Evolutionary conservation across 495 filamentous ascomycete genomes (phyloP), one percentile per base, ranked within the genome.

Genomic region (Aspergillus incahuasiensis): DNA sequence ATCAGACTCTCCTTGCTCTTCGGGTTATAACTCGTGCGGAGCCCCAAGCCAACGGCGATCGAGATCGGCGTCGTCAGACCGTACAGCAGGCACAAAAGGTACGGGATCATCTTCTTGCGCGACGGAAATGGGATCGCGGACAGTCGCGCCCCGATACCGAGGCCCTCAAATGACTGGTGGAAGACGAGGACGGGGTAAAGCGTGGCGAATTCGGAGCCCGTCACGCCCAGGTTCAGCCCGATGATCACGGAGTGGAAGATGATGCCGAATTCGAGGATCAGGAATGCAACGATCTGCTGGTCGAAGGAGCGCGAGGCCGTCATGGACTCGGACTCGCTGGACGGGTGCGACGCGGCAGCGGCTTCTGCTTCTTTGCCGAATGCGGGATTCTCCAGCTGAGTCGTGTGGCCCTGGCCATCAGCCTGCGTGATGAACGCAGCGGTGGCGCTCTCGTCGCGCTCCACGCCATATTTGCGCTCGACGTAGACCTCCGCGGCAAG

Each of bases 401-500:
- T 21, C 6, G 45, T 43, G 30, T 34, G 41, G 21, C 42, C 9
- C 24, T 39, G 47, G 24, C 11, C 1, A 5, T 15, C 32, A 24
- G 25, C 25, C 8, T 28, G 25, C 25, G 25, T 28, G 25, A 28
- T 28, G 25, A 28, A 28, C 4, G 25, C 25, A 3, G 25, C 8
- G 25, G 25, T 28, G 25, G 25, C 25, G 8, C 4, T 28, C 25
- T 50, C 47, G 19, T 50, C 47, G 2, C 47, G n/a, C 15, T 32
- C 35, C 8, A 75, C 54, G 5, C 74, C 74, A 42, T 78, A 82
- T 49, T 77, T 79, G 28, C 66, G 47, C 62, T 82, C 78, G 3
- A 82, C 79, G 48, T 75, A 82, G 54, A 70, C 73, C 63, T 83
- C 80, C 0, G 74, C 73, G 2, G 55, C 70, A 34, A 77, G 74